Evolutionary conservation across 2,329 filamentous ascomycete species (phyloP).

Genomic region (Arthrobotrys musiformis): DNA sequence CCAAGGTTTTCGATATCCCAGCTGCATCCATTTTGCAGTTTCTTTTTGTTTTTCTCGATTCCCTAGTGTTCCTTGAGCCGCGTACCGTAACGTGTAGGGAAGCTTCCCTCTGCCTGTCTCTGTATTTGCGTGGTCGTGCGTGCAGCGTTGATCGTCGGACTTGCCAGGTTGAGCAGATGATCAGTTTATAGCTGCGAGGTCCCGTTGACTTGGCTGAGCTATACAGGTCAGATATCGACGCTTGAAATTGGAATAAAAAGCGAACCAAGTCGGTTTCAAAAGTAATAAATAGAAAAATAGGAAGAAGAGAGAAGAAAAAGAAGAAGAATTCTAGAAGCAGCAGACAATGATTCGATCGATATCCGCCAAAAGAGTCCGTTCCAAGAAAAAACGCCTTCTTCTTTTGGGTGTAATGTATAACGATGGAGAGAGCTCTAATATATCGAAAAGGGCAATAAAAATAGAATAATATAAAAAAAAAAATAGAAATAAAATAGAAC

Average conservation of each 20-base stretch:
- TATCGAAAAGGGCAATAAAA: not conserved
- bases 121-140: no score
- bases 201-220: not conserved
- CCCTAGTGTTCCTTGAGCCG: not conserved
- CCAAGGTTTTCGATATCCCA: slow-evolving; percentile 54
- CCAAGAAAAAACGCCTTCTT: slow-evolving; percentile 3
- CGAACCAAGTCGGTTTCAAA: not conserved
- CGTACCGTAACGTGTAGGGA: slow-evolving; percentile 1
- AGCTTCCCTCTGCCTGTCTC: not conserved
- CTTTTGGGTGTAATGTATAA: slow-evolving; percentile 16
- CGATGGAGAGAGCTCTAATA: slow-evolving; percentile 12
- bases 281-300: not conserved
- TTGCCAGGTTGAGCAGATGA: not conserved
- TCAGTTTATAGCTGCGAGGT: not conserved
- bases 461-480: not conserved
- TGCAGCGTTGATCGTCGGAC: slow-evolving; percentile 41
- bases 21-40: slow-evolving; percentile 54
- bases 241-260: no score
- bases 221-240: not conserved
- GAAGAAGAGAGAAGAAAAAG: not conserved
- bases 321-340: not conserved
- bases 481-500: not conserved
- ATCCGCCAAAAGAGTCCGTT: not conserved
- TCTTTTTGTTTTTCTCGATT: no score
- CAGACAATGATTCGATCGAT: not conserved